Evolutionary conservation across 1,284 basidiomycete genomes (phyloP).

Genomic region (Austroboletus niveus): DNA sequence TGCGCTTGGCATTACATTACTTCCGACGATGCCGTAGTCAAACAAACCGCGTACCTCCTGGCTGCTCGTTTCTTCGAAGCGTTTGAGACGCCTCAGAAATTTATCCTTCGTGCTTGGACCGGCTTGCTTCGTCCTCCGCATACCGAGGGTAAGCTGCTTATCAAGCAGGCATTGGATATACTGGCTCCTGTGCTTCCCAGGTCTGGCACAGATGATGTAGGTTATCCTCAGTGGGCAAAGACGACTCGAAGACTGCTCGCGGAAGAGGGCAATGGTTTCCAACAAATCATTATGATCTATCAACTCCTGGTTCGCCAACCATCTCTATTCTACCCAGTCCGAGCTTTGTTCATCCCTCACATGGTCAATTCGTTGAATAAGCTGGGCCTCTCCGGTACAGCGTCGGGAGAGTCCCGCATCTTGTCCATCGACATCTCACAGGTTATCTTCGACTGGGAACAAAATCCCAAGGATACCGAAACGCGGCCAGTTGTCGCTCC

Average conservation of each 20-base stretch:
- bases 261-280: slow-evolving; percentile 84
- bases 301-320: slow-evolving; percentile 92
- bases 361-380: slow-evolving; percentile 91
- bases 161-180: slow-evolving; percentile 88
- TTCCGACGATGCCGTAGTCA: slow-evolving; percentile 87
- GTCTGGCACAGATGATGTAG: slow-evolving; percentile 53
- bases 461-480: slow-evolving; percentile 46
- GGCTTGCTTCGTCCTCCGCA: slow-evolving; percentile 86
- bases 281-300: slow-evolving; percentile 88
- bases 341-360: slow-evolving; percentile 93
- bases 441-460: slow-evolving; percentile 88
- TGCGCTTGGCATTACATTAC: slow-evolving; percentile 91
- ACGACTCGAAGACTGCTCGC: slow-evolving; percentile 84
- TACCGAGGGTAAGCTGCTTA: slow-evolving; percentile 77
- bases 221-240: slow-evolving; percentile 85
- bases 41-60: slow-evolving; percentile 91
- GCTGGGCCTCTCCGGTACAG: slow-evolving; percentile 76
- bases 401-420: slow-evolving; percentile 79
- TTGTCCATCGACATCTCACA: slow-evolving; percentile 84
- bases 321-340: slow-evolving; percentile 90
- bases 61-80: slow-evolving; percentile 93
- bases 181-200: slow-evolving; percentile 85
- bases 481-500: slow-evolving; percentile 22
- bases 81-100: slow-evolving; percentile 91
- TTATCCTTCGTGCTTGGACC: slow-evolving; percentile 92